These are phyloP conservation scores for Protea cynaroides DNA, from an alignment of 164 flowering plant species.

Conservation along the genomic window DNA sequence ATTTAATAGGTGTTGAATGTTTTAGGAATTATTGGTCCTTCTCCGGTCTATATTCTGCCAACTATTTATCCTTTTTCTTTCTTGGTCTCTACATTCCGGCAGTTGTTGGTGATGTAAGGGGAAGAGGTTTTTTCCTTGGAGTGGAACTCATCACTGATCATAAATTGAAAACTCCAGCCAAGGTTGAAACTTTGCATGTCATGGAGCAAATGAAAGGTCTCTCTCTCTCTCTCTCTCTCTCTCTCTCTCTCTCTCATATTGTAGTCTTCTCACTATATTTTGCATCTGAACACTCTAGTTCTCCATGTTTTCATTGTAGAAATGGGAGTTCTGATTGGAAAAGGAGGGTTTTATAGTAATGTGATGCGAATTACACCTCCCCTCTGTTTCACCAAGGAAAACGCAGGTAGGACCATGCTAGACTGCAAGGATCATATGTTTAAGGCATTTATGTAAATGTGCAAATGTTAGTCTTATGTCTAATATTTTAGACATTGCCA, in stretches of 20 bases:
- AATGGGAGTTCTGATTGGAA: slow-evolving; percentile 79
- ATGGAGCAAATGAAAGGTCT: slow-evolving; percentile 95
- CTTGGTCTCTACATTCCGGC: slow-evolving; percentile 4
- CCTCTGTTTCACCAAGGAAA: slow-evolving; percentile 87
- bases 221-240: slow-evolving; percentile 10
- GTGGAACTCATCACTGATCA: slow-evolving; percentile 90
- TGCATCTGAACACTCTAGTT: neutral
- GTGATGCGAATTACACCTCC: slow-evolving; percentile 97
- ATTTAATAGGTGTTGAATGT: no score
- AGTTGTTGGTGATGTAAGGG: slow-evolving; percentile 97
- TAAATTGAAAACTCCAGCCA: slow-evolving; percentile 75
- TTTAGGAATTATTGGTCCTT: no score
- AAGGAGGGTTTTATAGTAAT: slow-evolving; percentile 87
- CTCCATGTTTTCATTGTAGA: slow-evolving; percentile 31
- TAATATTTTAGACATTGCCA: no score
- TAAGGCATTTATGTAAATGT: no score
- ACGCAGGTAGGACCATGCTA: slow-evolving; percentile 84
- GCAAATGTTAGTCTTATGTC: no score
- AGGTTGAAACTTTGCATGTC: slow-evolving; percentile 61
- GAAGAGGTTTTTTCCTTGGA: slow-evolving; percentile 86
- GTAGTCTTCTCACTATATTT: no score
- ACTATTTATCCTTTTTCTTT: no score
- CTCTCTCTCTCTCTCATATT: neutral
- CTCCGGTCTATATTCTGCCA: no score
- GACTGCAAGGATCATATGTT: no score